Evolutionary conservation across 2,329 filamentous ascomycete species (phyloP).

Genomic region (Aspergillus sp.): DNA sequence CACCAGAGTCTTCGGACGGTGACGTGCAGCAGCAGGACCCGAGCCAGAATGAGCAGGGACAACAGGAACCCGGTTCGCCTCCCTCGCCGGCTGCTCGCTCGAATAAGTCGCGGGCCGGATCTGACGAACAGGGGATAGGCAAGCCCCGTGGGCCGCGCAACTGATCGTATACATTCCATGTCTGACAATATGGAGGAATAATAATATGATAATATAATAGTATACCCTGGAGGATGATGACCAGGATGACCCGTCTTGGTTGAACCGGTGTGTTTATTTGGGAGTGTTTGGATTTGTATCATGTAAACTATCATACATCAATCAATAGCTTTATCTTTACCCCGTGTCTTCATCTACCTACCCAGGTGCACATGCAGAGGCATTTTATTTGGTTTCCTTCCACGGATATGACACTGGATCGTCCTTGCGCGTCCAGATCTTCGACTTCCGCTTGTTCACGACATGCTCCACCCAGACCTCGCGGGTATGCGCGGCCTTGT

Average conservation of each 20-base stretch:
- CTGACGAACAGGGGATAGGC: neutral
- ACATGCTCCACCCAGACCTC: slow-evolving; percentile 88
- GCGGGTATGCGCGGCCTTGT: slow-evolving; percentile 63
- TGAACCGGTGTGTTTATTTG: neutral
- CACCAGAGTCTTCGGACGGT: neutral
- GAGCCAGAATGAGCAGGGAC: neutral
- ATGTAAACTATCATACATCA: neutral
- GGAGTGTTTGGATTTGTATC: neutral
- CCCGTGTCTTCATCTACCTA: neutral
- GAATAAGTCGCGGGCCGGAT: neutral
- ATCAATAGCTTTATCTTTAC: neutral
- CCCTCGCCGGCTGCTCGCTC: neutral
- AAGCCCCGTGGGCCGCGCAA: neutral
- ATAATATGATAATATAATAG: too few relatives aligned
- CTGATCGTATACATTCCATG: too few relatives aligned
- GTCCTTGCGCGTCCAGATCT: slow-evolving; percentile 79
- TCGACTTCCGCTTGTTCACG: slow-evolving; percentile 77
- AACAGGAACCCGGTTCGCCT: neutral
- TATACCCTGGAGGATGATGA: too few relatives aligned
- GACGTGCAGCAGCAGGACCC: neutral
- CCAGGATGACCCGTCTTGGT: neutral
- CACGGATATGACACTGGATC: slow-evolving; percentile 61
- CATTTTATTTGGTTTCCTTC: slow-evolving; percentile 41
- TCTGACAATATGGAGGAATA: too few relatives aligned
- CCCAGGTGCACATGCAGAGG: neutral